phyloP scores from a whole-genome alignment of 306 rosid species.

The Arachis hypogaea region DNA sequence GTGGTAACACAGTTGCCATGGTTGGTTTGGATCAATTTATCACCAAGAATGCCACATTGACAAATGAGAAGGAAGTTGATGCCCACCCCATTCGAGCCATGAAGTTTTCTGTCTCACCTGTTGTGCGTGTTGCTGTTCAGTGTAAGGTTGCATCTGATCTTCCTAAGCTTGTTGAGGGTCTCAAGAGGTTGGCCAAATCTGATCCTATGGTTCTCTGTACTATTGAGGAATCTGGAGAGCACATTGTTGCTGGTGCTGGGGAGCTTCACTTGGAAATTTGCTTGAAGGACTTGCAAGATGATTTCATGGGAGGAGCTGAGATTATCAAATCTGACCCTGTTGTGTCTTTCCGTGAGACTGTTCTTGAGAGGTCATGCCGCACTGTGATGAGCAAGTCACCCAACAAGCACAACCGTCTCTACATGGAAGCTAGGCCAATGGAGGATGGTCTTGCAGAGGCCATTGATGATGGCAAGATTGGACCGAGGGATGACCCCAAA shows the following conservation, averaged over 20 bases:
- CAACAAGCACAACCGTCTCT: slow-evolving; percentile 87
- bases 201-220: slow-evolving; percentile 95
- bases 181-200: slow-evolving; percentile 85
- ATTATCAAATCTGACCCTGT: slow-evolving; percentile 85
- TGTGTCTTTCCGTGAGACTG: slow-evolving; percentile 93
- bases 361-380: slow-evolving; percentile 72
- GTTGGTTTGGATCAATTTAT: slow-evolving; percentile 94
- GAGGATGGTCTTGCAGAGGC: slow-evolving; percentile 82
- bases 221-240: slow-evolving; percentile 94
- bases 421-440: slow-evolving; percentile 73
- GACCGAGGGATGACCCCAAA: slow-evolving; percentile 87
- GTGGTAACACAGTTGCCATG: slow-evolving; percentile 90
- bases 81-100: slow-evolving; percentile 94
- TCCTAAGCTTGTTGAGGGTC: slow-evolving; percentile 96
- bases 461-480: slow-evolving; percentile 76
- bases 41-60: slow-evolving; percentile 91
- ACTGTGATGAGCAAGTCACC: slow-evolving; percentile 97
- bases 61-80: slow-evolving; percentile 86
- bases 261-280: slow-evolving; percentile 96
- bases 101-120: slow-evolving; percentile 95
- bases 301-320: slow-evolving; percentile 95
- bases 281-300: slow-evolving; percentile 87
- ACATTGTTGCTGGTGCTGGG: slow-evolving; percentile 94
- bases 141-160: slow-evolving; percentile 97
- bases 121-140: slow-evolving; percentile 92